Percentiles rank a stretch among this genome's conserved stretches.
phyloP scores from a whole-genome alignment of 1,284 basidiomycete species.

The Porphyrellus sp. region DNA sequence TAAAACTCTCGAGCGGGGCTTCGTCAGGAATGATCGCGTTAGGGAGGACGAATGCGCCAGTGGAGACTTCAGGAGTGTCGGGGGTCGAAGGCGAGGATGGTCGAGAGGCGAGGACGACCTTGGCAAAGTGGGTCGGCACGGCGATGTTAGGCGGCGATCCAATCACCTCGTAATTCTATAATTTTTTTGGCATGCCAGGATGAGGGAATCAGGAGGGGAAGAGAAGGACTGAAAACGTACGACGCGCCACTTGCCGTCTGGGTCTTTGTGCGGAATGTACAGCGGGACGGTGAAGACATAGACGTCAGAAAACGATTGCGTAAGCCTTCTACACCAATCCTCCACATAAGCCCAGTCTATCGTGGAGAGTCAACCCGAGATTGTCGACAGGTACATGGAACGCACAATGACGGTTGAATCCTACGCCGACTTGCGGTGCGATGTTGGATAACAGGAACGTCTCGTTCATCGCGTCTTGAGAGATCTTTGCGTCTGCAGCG shows the following conservation, averaged over 20 bases:
- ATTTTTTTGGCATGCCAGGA: neutral
- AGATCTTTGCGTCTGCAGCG: constrained; percentile 95
- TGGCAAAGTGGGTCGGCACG: constrained; percentile 98
- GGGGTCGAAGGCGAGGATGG: constrained; percentile 73
- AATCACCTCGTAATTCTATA: constrained; percentile 88
- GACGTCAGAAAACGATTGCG: constrained; percentile 84
- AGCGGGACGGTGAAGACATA: constrained; percentile 97
- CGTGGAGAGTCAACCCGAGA: neutral
- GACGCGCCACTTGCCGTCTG: constrained; percentile 93
- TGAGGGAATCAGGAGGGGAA: neutral
- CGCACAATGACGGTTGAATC: constrained; percentile 95
- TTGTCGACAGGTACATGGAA: constrained; percentile 1
- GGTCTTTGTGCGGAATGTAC: constrained; percentile 84
- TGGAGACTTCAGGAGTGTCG: constrained; percentile 69
- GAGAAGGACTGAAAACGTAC: constrained; percentile 47
- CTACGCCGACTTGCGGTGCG: constrained; percentile 95
- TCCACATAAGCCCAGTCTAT: constrained; percentile 96
- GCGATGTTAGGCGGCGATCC: constrained; percentile 86
- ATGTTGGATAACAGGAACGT: constrained; percentile 96
- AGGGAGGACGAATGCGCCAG: constrained; percentile 93
- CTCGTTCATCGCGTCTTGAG: constrained; percentile 92
- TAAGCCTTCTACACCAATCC: constrained; percentile 91
- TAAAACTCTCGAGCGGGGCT: constrained; percentile 74
- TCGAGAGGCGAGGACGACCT: constrained; percentile 83
- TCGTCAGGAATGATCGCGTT: constrained; percentile 88